Evolutionary conservation across 2,329 filamentous ascomycete species (phyloP), one percentile per base, ranked within the genome.

Genomic region (Diaporthe velutina): DNA sequence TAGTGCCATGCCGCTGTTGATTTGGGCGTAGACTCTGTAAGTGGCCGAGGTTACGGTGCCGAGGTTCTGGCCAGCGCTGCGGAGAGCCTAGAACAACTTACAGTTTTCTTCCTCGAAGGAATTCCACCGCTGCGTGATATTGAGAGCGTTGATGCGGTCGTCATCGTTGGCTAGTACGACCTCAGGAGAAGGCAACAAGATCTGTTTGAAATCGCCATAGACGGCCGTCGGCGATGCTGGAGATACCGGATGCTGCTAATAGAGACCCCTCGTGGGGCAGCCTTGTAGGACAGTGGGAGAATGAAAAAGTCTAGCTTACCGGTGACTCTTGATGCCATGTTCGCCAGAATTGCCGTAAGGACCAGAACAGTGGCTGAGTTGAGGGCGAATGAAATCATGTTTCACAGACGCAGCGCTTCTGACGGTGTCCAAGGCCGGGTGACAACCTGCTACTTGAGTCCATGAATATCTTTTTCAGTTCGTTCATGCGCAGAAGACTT

Each of bases 401-500:
- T 15, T 7, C 17, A 15, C 42, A 45, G 42, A 19, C 42, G 3
- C 6, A 45, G 42, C 19, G 12, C 19, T 2, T 45, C 9, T 19
- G 42, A 45, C 19, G 6, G 4, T 45, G 17, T 45, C 42, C 12
- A 15, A 45, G 42, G 42, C 42, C 42, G 12, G 42, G 19, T 45
- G 42, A 2, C 42, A 15, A 45, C 42, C 6, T 12, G 42, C 3
- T 45, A 19, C 13, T 45, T 45, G 19, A 12, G 12, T 45, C 42
- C 42, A 8, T 1, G 4, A 45, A 45, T 12, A 12, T 38, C 7
- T 42, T 42, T 12, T 42, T 42, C 17, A 17, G 19, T 42, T 1
- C 0, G 17, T 7, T 0, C 6, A 2, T 19, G 1, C 19, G 10
- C 40, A 13, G 40, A 7, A n/a, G n/a, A n/a, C n/a, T n/a, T n/a